A percentile compares a stretch with the other conserved stretches of the same genome.
Evolutionary conservation across 257 asterid species (phyloP).

Genomic region (Jacaranda mimosifolia): DNA sequence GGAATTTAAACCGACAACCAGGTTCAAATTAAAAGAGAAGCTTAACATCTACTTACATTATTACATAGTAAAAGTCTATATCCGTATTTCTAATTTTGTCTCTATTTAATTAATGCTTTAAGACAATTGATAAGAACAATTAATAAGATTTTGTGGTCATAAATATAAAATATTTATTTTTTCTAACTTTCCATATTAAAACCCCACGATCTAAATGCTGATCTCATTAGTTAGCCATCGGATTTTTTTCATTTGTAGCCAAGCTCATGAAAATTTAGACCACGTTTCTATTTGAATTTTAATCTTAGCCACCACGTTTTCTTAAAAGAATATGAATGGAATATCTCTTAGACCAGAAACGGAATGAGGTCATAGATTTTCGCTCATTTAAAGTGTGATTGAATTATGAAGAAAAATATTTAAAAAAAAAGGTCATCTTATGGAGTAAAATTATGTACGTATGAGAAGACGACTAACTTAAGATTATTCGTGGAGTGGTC

Average conservation of each 20-base stretch:
- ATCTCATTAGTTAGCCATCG: background rate
- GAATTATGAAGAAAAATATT: background rate
- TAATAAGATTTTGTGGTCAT: too few species aligned
- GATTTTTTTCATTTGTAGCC: background rate
- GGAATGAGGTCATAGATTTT: background rate
- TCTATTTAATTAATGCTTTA: too few species aligned
- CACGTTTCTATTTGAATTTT: background rate
- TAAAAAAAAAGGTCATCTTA: background rate
- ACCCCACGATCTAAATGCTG: background rate
- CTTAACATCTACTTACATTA: too few species aligned
- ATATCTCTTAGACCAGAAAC: conserved; percentile 1
- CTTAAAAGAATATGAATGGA: background rate
- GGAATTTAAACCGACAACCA: too few species aligned
- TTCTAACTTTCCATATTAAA: too few species aligned
- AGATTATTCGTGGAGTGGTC: conserved; percentile 1
- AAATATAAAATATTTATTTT: too few species aligned
- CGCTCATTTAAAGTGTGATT: conserved; percentile 23
- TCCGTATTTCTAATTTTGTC: too few species aligned
- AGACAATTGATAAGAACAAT: too few species aligned
- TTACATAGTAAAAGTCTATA: too few species aligned
- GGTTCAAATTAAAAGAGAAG: too few species aligned
- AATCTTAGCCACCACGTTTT: background rate
- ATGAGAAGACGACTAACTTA: background rate
- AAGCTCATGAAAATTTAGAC: background rate
- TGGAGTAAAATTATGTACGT: background rate